Percentiles rank a stretch among this genome's conserved stretches.
Conservation (phyloP, 179 eudicot species). For the Nepenthes alata region DNA sequence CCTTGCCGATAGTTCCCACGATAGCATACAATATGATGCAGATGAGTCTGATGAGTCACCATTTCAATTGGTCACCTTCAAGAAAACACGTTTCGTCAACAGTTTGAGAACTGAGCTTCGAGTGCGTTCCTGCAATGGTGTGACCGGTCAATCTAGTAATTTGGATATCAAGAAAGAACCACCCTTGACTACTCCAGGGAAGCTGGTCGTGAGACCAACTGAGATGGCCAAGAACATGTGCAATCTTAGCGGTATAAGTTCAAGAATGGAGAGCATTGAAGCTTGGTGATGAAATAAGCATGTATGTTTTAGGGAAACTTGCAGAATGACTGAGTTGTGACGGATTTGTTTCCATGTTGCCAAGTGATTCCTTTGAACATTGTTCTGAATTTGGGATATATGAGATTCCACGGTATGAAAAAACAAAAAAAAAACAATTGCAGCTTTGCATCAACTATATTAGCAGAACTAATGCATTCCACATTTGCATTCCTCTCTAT, state of each 20-base stretch:
- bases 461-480: no score
- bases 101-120: conserved; percentile 12
- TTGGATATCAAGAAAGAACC: conserved; percentile 14
- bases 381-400: no score
- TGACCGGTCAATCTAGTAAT: conserved; percentile 27
- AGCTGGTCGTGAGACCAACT: conserved; percentile 8
- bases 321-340: background rate
- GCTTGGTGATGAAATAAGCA: conserved; percentile 28
- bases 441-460: no score
- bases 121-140: conserved; percentile 1
- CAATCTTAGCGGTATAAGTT: conserved; percentile 26
- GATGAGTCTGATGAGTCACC: conserved; percentile 43
- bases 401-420: no score
- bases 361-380: no score
- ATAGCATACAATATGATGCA: conserved; percentile 22
- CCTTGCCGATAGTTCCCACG: conserved; percentile 17
- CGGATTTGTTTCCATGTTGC: no score
- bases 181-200: background rate
- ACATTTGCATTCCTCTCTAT: no score
- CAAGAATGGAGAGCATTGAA: conserved; percentile 27
- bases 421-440: no score
- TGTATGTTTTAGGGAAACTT: background rate
- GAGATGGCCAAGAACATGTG: conserved; percentile 23
- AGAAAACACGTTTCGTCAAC: conserved; percentile 14
- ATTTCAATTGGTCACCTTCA: conserved; percentile 28